Evolutionary conservation across 73 alveolate genomes (phyloP).

Genomic region (Paramecium tetraurelia): DNA sequence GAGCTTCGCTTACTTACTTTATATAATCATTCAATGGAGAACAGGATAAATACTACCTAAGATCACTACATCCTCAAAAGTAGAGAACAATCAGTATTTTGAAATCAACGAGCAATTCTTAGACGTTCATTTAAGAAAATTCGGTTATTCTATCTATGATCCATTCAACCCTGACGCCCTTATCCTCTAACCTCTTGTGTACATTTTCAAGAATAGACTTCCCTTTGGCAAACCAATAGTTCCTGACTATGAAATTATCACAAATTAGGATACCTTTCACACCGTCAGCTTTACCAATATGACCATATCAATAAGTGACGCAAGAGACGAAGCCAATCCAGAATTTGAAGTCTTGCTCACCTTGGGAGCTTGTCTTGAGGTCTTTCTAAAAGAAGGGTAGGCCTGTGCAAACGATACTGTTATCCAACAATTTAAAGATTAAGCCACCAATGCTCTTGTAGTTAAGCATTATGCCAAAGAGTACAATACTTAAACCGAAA

Average conservation of each 20-base stretch:
- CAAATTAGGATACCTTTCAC: not conserved
- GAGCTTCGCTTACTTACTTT: not conserved
- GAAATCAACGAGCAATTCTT: not conserved
- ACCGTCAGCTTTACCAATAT: not conserved
- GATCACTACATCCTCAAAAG: not conserved
- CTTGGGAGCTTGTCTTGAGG: not conserved
- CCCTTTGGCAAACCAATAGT: not conserved
- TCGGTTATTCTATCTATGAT: not conserved
- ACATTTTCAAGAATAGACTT: not conserved
- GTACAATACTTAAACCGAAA: not conserved
- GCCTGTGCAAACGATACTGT: not conserved
- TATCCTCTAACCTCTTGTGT: not conserved
- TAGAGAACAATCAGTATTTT: not conserved
- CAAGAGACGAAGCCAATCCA: not conserved
- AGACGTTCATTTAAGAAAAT: not conserved
- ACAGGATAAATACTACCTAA: slow-evolving; percentile 18
- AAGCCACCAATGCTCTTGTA: not conserved
- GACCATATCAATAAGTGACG: not conserved
- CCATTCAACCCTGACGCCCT: slow-evolving; percentile 1
- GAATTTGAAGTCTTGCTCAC: not conserved
- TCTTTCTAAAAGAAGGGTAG: not conserved
- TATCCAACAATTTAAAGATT: not conserved
- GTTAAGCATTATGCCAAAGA: not conserved
- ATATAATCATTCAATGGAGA: not conserved
- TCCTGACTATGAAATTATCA: not conserved